These are phyloP conservation scores for Xerocomellus intermedius DNA, from an alignment of 768 basidiomycete genomes.

Conservation along the genomic window DNA sequence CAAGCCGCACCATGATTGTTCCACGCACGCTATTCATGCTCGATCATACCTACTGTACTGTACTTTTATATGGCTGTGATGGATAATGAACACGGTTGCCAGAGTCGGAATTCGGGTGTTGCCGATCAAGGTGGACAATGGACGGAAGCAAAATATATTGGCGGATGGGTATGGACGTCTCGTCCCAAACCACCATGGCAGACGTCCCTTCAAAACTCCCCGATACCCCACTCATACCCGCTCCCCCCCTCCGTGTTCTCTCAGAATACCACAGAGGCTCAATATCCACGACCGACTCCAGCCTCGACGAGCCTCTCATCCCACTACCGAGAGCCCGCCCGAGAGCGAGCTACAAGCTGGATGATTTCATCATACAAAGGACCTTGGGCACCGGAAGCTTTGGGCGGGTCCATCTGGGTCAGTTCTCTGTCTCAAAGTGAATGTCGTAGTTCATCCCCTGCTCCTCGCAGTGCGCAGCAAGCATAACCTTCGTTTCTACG, in stretches of 20 bases:
- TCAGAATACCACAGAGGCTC: constrained; percentile 61
- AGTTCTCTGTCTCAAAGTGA: background rate
- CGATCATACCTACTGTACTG: constrained; percentile 6
- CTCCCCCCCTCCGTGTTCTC: constrained; percentile 27
- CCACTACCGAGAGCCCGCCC: constrained; percentile 42
- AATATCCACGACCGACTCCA: constrained; percentile 59
- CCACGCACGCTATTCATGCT: background rate
- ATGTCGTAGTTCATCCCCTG: background rate
- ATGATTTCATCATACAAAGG: constrained; percentile 78
- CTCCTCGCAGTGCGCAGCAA: constrained; percentile 70
- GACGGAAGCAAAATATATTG: constrained; percentile 6
- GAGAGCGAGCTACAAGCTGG: constrained; percentile 67
- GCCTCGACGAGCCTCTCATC: constrained; percentile 37
- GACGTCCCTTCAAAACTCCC: constrained; percentile 15
- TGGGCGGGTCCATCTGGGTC: constrained; percentile 91
- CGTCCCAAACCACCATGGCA: constrained; percentile 15
- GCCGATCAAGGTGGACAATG: constrained; percentile 25
- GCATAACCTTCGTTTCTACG: constrained; percentile 94
- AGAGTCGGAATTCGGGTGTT: constrained; percentile 17
- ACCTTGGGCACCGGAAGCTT: constrained; percentile 95
- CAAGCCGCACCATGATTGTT: constrained; percentile 7
- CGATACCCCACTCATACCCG: constrained; percentile 1
- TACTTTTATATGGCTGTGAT: constrained; percentile 9
- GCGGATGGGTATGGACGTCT: constrained; percentile 9
- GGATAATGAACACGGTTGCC: constrained; percentile 13